These are phyloP conservation scores for Urochloa ruziziensis DNA, from an alignment of 176 grass and related monocot genomes.

Conservation along the genomic window DNA sequence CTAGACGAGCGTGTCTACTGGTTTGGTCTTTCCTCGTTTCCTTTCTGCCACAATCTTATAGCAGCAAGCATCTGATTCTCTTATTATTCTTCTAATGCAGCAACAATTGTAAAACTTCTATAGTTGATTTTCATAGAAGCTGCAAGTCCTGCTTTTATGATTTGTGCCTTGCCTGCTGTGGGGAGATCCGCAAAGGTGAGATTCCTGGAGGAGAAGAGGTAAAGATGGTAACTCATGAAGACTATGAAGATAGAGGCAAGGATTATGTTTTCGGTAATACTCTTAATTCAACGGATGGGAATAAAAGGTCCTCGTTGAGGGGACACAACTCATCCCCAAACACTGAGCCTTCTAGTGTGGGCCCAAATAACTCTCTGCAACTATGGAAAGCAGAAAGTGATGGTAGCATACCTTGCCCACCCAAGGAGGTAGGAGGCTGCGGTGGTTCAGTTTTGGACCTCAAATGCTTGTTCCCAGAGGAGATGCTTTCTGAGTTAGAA, in stretches of 20 bases:
- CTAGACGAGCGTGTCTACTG: conserved; percentile 63
- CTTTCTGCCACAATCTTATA: neutral
- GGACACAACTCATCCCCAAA: neutral
- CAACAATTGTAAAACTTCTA: conserved; percentile 66
- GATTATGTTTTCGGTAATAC: neutral
- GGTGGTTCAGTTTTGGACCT: conserved; percentile 41
- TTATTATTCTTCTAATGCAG: conserved; percentile 25
- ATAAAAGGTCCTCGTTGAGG: conserved; percentile 8
- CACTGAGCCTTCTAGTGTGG: neutral
- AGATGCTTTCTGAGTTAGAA: conserved; percentile 43
- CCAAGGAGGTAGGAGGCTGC: conserved; percentile 61
- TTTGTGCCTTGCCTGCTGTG: conserved; percentile 51
- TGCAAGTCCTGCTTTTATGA: conserved; percentile 50
- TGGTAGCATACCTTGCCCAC: conserved; percentile 77
- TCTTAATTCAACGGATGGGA: neutral
- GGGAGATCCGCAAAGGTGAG: conserved; percentile 50
- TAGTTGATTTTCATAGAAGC: conserved; percentile 68
- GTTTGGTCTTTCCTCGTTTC: conserved; percentile 28
- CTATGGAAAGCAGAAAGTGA: conserved; percentile 56
- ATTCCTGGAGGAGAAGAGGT: conserved; percentile 44
- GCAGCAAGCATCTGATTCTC: neutral
- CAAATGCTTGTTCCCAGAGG: conserved; percentile 44
- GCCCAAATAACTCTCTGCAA: conserved; percentile 1
- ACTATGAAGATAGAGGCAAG: conserved; percentile 1
- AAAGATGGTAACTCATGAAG: neutral